Evolutionary conservation across 805 yeast species (phyloP).

Genomic region (Saccharomycopsis fermentans): DNA sequence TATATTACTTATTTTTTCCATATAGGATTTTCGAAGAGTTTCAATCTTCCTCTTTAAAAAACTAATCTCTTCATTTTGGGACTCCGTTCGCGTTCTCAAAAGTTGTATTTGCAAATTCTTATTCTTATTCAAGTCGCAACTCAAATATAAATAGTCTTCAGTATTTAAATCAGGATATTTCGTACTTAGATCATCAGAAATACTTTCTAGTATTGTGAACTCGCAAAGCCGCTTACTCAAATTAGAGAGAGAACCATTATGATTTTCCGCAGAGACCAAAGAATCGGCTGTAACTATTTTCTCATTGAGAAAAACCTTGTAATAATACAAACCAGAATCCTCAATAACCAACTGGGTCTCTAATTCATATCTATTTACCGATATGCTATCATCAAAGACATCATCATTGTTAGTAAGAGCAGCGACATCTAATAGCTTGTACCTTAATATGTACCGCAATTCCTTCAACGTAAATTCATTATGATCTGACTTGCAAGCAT

Average conservation of each 20-base stretch:
- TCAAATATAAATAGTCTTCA: conserved; percentile 2
- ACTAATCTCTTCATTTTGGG: neutral
- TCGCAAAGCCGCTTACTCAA: conserved; percentile 1
- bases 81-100: neutral
- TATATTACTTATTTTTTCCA: conserved; percentile 3
- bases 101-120: neutral
- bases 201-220: neutral
- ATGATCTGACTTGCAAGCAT: neutral
- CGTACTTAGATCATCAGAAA: neutral
- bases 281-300: neutral
- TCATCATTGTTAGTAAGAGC: neutral
- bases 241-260: neutral
- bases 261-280: neutral
- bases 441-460: conserved; percentile 1
- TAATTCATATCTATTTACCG: neutral
- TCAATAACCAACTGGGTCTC: conserved; percentile 1
- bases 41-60: neutral
- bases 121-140: neutral
- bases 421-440: neutral
- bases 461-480: neutral
- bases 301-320: conserved; percentile 3
- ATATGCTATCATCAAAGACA: neutral
- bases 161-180: neutral
- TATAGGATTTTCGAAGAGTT: neutral
- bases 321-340: neutral